Evolutionary conservation across 768 basidiomycete genomes (phyloP).

Genomic region (Terana coerulea): DNA sequence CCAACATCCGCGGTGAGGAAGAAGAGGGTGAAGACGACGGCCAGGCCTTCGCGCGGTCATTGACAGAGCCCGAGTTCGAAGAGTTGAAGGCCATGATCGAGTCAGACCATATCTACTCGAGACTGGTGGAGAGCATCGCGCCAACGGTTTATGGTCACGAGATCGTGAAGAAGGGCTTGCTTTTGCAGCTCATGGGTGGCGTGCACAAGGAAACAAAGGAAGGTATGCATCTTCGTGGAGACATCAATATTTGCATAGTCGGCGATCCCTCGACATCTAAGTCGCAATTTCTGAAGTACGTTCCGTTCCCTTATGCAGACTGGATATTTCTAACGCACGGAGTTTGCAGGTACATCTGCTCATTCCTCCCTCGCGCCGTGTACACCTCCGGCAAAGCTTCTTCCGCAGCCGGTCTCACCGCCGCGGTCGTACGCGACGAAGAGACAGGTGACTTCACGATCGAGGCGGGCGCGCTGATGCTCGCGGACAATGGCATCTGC

Average conservation of each 20-base stretch:
- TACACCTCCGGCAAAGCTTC: slow-evolving; percentile 99
- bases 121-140: slow-evolving; percentile 91
- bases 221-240: slow-evolving; percentile 97
- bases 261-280: slow-evolving; percentile 98
- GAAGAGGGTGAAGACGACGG: slow-evolving; percentile 74
- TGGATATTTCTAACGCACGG: slow-evolving; percentile 5
- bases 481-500: slow-evolving; percentile 98
- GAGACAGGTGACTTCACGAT: slow-evolving; percentile 99
- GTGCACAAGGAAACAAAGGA: slow-evolving; percentile 96
- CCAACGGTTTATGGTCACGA: slow-evolving; percentile 99
- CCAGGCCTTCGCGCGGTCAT: slow-evolving; percentile 80
- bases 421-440: slow-evolving; percentile 97
- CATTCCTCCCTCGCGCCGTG: slow-evolving; percentile 95
- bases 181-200: slow-evolving; percentile 96
- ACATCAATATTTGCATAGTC: slow-evolving; percentile 97
- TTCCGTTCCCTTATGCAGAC: slow-evolving; percentile 11
- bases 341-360: slow-evolving; percentile 82
- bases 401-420: slow-evolving; percentile 97
- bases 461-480: slow-evolving; percentile 98
- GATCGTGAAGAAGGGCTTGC: slow-evolving; percentile 95
- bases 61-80: slow-evolving; percentile 93
- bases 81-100: slow-evolving; percentile 94
- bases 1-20: slow-evolving; percentile 88
- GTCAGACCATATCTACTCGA: slow-evolving; percentile 90
- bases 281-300: slow-evolving; percentile 96